A percentile compares a stretch with the other conserved stretches of the same genome.
Evolutionary conservation across 2,329 filamentous ascomycete species (phyloP).

Genomic region (Myriosclerotinia duriaeana): DNA sequence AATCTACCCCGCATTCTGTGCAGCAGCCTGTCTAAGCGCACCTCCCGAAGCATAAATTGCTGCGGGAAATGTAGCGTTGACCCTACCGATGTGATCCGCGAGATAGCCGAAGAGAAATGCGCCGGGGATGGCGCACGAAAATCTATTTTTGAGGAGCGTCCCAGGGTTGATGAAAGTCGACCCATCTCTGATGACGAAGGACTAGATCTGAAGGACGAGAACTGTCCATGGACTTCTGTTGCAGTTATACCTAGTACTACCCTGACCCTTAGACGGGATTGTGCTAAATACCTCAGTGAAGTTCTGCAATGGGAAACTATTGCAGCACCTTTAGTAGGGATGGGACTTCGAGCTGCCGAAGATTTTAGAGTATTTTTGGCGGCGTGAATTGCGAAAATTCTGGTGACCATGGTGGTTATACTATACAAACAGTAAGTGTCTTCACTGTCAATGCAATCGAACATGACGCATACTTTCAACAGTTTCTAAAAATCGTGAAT

Average conservation of each 20-base stretch:
- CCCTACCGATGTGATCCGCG: slow-evolving; percentile 54
- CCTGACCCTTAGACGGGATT: slow-evolving; percentile 16
- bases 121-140: slow-evolving; percentile 33
- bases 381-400: slow-evolving; percentile 25
- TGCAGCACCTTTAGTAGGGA: slow-evolving; percentile 14
- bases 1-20: slow-evolving; percentile 38
- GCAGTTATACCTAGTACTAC: not conserved
- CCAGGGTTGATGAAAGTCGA: not conserved
- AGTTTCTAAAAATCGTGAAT: slow-evolving; percentile 25
- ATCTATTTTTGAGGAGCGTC: not conserved
- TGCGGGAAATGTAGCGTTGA: slow-evolving; percentile 50
- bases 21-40: slow-evolving; percentile 32
- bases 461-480: slow-evolving; percentile 22
- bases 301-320: slow-evolving; percentile 25
- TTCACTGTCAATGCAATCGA: slow-evolving; percentile 22
- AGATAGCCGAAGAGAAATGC: slow-evolving; percentile 46
- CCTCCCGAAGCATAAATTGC: slow-evolving; percentile 40
- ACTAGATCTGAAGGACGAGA: slow-evolving; percentile 5
- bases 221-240: slow-evolving; percentile 11
- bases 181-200: slow-evolving; percentile 2
- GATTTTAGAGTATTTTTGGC: slow-evolving; percentile 12
- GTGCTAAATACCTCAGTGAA: slow-evolving; percentile 22
- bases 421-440: slow-evolving; percentile 15
- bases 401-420: slow-evolving; percentile 22
- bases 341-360: not conserved